A percentile compares a stretch with the other conserved stretches of the same genome.
Evolutionary conservation across 306 rosid species (phyloP).

Genomic region (Morella rubra): DNA sequence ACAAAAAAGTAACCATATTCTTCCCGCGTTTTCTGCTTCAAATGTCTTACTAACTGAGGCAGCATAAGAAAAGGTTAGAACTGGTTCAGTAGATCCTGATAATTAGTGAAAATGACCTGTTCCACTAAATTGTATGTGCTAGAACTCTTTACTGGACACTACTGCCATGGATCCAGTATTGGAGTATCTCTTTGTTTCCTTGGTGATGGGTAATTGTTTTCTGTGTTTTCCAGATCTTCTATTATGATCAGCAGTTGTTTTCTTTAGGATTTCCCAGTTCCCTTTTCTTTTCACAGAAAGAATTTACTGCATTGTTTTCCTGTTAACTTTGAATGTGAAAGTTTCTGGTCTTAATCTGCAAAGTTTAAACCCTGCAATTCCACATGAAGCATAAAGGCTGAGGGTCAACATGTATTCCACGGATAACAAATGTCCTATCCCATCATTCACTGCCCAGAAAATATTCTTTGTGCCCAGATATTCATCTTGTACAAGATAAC

Average conservation of each 20-base stretch:
- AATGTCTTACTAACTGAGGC: no score
- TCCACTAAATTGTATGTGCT: neutral
- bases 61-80: no score
- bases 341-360: no score
- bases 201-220: neutral
- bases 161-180: neutral
- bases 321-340: neutral
- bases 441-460: no score
- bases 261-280: neutral
- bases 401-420: neutral
- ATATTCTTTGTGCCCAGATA: no score
- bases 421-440: neutral
- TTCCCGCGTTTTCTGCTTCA: no score
- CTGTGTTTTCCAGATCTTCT: neutral
- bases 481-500: neutral
- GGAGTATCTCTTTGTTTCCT: neutral
- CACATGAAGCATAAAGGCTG: neutral
- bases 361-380: neutral
- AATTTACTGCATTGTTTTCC: neutral
- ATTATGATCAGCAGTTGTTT: conserved; percentile 6
- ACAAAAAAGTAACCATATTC: no score
- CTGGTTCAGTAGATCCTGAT: neutral
- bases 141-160: no score
- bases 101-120: no score
- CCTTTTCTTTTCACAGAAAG: neutral